Conservation (phyloP, 2,329 filamentous ascomycete species). For the Botrytis aclada region DNA sequence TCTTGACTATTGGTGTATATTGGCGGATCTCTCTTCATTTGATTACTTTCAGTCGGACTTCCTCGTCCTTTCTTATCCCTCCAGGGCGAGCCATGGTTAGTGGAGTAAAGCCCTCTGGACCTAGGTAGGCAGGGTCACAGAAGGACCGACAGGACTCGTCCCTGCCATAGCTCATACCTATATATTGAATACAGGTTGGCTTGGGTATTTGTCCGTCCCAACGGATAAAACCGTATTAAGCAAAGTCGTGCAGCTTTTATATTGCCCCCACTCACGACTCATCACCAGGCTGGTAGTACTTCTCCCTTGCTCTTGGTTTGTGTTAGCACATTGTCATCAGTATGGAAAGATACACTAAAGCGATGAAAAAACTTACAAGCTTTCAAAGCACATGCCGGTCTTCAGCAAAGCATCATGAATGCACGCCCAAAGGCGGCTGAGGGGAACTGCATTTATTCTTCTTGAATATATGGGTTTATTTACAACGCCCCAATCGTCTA, state of each 20-base stretch:
- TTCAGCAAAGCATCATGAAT: neutral
- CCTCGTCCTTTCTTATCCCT: neutral
- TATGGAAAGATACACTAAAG: neutral
- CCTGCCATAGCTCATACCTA: neutral
- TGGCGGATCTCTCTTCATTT: neutral
- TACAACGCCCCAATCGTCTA: neutral
- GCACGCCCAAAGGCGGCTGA: neutral
- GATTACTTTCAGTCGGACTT: neutral
- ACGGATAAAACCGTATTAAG: neutral
- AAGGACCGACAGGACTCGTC: fast-evolving
- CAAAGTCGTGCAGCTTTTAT: neutral
- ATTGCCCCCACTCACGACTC: neutral
- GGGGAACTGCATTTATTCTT: neutral
- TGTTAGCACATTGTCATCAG: neutral
- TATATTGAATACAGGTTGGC: neutral
- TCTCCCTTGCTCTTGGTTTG: neutral
- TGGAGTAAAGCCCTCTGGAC: neutral
- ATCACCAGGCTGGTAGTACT: too few relatives aligned
- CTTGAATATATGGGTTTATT: neutral
- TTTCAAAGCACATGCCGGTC: neutral
- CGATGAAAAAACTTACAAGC: neutral
- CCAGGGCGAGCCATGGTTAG: neutral
- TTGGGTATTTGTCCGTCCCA: neutral
- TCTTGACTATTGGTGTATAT: neutral
- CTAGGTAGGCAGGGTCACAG: neutral